Evolutionary conservation across 352 stramenopile species (phyloP).

Genomic region (Globisporangium cylindrosporum): DNA sequence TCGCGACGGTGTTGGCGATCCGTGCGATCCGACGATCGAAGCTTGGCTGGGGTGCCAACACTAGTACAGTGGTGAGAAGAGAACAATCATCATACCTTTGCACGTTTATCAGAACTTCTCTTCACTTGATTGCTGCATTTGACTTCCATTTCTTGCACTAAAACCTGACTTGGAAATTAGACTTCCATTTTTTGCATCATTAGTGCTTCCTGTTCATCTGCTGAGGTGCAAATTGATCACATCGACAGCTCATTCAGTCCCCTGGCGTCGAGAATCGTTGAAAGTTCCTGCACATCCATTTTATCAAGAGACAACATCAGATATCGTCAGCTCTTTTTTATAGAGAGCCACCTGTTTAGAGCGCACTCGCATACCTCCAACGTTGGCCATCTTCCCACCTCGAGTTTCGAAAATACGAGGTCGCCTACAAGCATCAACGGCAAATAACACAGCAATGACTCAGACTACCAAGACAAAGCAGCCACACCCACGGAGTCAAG

Average conservation of each 20-base stretch:
- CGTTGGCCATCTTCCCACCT: constrained; percentile 61
- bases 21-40: neutral
- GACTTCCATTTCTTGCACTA: neutral
- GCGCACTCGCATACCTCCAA: constrained; percentile 37
- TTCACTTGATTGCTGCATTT: constrained; percentile 7
- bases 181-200: neutral
- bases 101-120: neutral
- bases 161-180: neutral
- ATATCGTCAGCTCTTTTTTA: neutral
- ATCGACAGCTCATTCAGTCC: constrained; percentile 7
- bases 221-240: neutral
- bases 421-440: constrained; percentile 30
- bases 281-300: constrained; percentile 6
- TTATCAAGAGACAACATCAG: neutral
- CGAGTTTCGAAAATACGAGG: constrained; percentile 75
- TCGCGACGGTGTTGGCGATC: neutral
- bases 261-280: constrained; percentile 5
- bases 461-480: neutral
- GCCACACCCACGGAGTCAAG: neutral
- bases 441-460: neutral
- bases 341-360: too few relatives aligned
- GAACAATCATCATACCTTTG: neutral
- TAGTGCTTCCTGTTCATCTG: neutral
- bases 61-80: neutral
- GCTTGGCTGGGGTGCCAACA: constrained; percentile 2